These are phyloP conservation scores for Phytophthora aleatoria DNA, from an alignment of 352 stramenopile genomes.

Conservation along the genomic window DNA sequence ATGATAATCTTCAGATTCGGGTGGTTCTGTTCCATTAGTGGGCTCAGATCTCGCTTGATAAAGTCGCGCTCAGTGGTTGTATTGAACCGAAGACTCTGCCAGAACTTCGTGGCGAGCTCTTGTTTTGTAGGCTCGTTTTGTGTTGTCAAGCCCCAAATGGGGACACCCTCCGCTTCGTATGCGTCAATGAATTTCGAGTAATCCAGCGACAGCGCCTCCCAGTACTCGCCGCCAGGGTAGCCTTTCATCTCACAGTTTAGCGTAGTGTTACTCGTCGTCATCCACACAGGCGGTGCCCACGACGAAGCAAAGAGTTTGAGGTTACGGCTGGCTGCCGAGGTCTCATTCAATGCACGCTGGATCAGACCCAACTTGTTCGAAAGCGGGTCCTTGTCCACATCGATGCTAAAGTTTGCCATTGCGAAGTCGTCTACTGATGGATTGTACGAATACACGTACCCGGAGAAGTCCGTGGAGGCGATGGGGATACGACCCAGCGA, in stretches of 20 bases:
- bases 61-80: slow-evolving; percentile 49
- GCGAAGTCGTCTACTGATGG: slow-evolving; percentile 61
- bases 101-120: slow-evolving; percentile 41
- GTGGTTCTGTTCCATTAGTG: slow-evolving; percentile 57
- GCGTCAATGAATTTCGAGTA: slow-evolving; percentile 82
- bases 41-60: slow-evolving; percentile 70
- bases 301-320: slow-evolving; percentile 70
- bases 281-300: slow-evolving; percentile 83
- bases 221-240: slow-evolving; percentile 47
- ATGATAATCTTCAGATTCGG: slow-evolving; percentile 79
- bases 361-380: slow-evolving; percentile 54
- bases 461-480: slow-evolving; percentile 88
- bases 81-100: slow-evolving; percentile 56
- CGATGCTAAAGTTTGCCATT: slow-evolving; percentile 84
- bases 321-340: slow-evolving; percentile 18
- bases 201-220: slow-evolving; percentile 70
- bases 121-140: slow-evolving; percentile 77
- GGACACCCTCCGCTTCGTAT: slow-evolving; percentile 61
- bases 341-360: slow-evolving; percentile 47
- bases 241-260: slow-evolving; percentile 47
- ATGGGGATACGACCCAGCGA: slow-evolving; percentile 86
- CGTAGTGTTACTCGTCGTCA: slow-evolving; percentile 66
- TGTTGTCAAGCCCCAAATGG: slow-evolving; percentile 72
- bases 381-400: slow-evolving; percentile 75
- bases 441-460: slow-evolving; percentile 85